These are phyloP conservation scores for Fallopia convolvulus DNA, from an alignment of 148 eudicot genomes.

Conservation along the genomic window DNA sequence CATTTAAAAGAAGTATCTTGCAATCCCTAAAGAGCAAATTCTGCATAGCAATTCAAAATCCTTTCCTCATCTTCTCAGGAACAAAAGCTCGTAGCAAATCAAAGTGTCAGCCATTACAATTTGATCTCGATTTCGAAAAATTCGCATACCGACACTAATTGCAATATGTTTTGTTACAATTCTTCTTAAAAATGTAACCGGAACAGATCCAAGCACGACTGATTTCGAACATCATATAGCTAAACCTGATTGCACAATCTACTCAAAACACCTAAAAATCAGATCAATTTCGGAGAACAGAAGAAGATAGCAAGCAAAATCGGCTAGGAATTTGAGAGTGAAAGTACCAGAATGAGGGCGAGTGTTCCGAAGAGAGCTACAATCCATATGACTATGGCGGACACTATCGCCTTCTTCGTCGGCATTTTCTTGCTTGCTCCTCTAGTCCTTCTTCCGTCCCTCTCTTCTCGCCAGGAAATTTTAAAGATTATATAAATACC, in stretches of 20 bases:
- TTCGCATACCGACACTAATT: not conserved
- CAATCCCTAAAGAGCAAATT: not conserved
- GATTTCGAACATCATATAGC: not conserved
- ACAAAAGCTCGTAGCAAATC: not conserved
- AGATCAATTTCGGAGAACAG: not conserved
- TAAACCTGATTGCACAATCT: not conserved
- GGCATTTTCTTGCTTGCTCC: slow-evolving; percentile 11
- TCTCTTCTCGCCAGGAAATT: too few relatives aligned
- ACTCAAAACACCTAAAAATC: not conserved
- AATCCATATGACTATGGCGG: slow-evolving; percentile 46
- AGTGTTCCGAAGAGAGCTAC: slow-evolving; percentile 70
- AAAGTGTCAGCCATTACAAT: not conserved
- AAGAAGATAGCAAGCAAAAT: not conserved
- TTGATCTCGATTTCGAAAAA: not conserved
- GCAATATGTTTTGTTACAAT: not conserved
- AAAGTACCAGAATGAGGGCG: slow-evolving; percentile 59
- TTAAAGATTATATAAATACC: too few relatives aligned
- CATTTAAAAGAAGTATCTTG: not conserved
- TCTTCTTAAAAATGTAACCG: not conserved
- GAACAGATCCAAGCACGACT: not conserved
- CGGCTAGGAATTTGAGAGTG: not conserved
- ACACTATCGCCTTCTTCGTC: slow-evolving; percentile 23
- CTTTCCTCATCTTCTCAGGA: not conserved
- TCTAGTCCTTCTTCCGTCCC: not conserved
- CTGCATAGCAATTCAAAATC: not conserved